Conservation (phyloP, 352 stramenopile species). For the Globisporangium orthogonon region DNA sequence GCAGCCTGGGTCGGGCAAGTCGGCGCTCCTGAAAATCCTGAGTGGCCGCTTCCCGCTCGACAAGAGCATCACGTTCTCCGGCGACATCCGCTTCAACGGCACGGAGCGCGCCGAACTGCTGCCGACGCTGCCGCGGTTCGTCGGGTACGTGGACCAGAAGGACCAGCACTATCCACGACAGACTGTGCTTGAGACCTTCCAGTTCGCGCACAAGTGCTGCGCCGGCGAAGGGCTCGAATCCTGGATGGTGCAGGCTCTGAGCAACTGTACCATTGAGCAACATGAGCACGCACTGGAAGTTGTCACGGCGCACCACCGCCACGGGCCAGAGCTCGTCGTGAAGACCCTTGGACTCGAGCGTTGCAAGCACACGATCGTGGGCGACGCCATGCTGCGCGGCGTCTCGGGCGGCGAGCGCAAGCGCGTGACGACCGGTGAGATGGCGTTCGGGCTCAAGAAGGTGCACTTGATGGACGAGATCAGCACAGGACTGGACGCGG, state of each 20-base stretch:
- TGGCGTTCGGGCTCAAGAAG: constrained; percentile 73
- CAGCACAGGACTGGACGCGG: constrained; percentile 50
- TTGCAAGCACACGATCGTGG: constrained; percentile 55
- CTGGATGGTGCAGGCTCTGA: constrained; percentile 27
- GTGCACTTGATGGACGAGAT: constrained; percentile 80
- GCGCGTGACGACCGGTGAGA: constrained; percentile 69
- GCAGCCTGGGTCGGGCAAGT: constrained; percentile 32
- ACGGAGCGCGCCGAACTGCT: constrained; percentile 18
- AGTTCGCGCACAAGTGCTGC: constrained; percentile 87
- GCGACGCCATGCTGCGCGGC: constrained; percentile 53
- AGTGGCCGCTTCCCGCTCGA: constrained; percentile 34
- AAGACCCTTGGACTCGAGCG: constrained; percentile 39
- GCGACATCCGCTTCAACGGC: constrained; percentile 42
- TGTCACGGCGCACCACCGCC: constrained; percentile 28
- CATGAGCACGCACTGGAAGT: constrained; percentile 25
- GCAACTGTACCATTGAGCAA: constrained; percentile 30
- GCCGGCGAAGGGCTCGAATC: constrained; percentile 31
- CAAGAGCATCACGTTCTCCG: constrained; percentile 31
- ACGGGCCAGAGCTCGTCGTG: constrained; percentile 27
- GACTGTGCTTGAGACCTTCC: constrained; percentile 91
- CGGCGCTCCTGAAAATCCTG: constrained; percentile 32
- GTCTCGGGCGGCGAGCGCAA: constrained; percentile 72
- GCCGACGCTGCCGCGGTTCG: constrained; percentile 22
- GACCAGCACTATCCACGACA: constrained; percentile 86
- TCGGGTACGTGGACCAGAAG: constrained; percentile 45